Conservation (phyloP, 352 stramenopile genomes). For the Globisporangium yorkense region DNA sequence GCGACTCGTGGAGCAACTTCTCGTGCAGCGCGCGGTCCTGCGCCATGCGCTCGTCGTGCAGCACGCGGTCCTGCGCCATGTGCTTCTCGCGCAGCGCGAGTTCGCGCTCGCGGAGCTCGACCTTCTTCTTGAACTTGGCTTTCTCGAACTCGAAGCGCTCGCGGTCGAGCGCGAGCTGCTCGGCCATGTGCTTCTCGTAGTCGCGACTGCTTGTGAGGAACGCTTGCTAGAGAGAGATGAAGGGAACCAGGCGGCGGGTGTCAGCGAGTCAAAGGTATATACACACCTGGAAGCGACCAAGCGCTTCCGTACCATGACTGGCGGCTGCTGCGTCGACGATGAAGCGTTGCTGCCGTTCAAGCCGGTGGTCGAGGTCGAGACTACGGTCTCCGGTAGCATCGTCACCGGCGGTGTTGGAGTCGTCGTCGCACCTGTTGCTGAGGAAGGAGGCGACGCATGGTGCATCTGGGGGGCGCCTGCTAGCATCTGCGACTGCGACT, state of each 20-base stretch:
- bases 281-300: background rate
- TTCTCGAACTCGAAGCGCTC: constrained; percentile 74
- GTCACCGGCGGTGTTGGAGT: background rate
- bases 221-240: constrained; percentile 10
- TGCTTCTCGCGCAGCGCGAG: constrained; percentile 55
- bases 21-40: constrained; percentile 54
- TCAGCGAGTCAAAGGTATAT: background rate
- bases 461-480: constrained; percentile 15
- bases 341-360: background rate
- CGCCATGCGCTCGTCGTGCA: constrained; percentile 53
- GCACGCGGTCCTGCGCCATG: constrained; percentile 48
- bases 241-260: background rate
- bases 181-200: constrained; percentile 69
- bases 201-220: constrained; percentile 25
- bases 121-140: constrained; percentile 63
- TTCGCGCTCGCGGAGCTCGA: constrained; percentile 65
- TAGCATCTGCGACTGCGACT: constrained; percentile 36
- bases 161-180: constrained; percentile 65
- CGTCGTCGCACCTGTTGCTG: background rate
- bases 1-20: constrained; percentile 23
- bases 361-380: too few species aligned
- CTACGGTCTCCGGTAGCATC: background rate
- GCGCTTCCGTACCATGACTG: background rate
- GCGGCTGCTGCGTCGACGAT: background rate
- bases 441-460: background rate